Base-by-base conservation (phyloP, 129 eudicot species). In the Dittrichia graveolens region DNA sequence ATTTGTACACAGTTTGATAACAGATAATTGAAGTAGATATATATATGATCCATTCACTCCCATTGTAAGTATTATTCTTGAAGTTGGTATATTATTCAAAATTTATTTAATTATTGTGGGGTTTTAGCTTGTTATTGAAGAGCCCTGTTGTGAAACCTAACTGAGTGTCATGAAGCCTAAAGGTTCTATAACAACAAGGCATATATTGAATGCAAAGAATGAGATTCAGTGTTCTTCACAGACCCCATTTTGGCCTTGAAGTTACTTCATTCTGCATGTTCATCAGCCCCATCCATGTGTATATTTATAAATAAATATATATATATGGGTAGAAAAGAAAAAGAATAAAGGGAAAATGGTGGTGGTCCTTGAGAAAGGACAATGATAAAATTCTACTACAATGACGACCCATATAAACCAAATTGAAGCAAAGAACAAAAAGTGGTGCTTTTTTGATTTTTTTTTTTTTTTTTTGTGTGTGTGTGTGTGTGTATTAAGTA, bases 1-100 rank as follows among this genome's bases (percentile, higher is more conserved):
- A 59, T 72, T 48, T 81, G 79, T 83, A 81, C 40, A 78, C 81
- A 75, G 57, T 37, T 78, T 68, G 76, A 72, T 75, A 78, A 69
- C 53, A 84, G 58, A 71, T 46, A 73, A 59, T 58, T 60, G 75
- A 74, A 79, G 84, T 74, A 81, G 75, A 77, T 84, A 78, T 81
- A 70, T 65, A 76, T 67, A 83, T 67, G 61, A 69, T 76, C 73
- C 54, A 61, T 77, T 45, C 69, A 48, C 76, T 73, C 41, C 47
- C 76, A 77, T 56, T 71, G 81, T 65, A 69, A 78, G 71, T 83
- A 78, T 78, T 53, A 71, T 63, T 71, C 61, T 53, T 58, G 24
- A 46, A 67, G 75, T 57, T 76, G 69, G 72, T 57, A 74, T 63
- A 62, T 50, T 74, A 38, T 50, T 56, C 24, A 41, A 12, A 24